A percentile compares a stretch with the other conserved stretches of the same genome.
phyloP scores from a whole-genome alignment of 148 eudicot genomes.

The Camellia granthamiana region DNA sequence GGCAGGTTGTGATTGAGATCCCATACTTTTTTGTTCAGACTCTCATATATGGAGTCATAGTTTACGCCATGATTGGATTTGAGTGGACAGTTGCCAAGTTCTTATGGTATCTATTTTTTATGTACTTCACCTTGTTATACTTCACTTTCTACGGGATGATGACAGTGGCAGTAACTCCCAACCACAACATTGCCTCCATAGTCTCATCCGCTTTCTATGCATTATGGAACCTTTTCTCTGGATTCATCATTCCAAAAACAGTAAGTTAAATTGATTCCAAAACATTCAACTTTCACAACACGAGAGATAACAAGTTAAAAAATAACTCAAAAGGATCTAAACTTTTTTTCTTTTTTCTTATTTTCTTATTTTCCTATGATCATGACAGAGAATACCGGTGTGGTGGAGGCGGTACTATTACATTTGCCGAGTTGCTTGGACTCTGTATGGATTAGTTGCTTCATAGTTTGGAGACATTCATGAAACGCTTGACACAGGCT shows the following conservation, averaged over 20 bases:
- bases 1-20: too few relatives aligned
- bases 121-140: conserved; percentile 46
- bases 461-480: conserved; percentile 55
- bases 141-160: conserved; percentile 62
- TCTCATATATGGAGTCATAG: conserved; percentile 30
- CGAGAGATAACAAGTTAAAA: too few relatives aligned
- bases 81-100: conserved; percentile 48
- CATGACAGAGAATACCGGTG: conserved; percentile 32
- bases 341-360: neutral
- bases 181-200: conserved; percentile 51
- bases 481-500: conserved; percentile 22
- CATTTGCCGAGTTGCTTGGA: conserved; percentile 57
- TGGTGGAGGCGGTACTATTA: conserved; percentile 81
- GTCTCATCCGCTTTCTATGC: conserved; percentile 56
- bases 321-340: neutral
- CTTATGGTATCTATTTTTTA: conserved; percentile 44
- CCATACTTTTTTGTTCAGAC: conserved; percentile 47
- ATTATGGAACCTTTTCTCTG: conserved; percentile 43
- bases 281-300: neutral
- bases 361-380: too few relatives aligned
- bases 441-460: conserved; percentile 53
- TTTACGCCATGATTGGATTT: conserved; percentile 47
- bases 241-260: conserved; percentile 33
- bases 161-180: conserved; percentile 49
- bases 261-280: conserved; percentile 18